Evolutionary conservation across 176 grass and related monocot species (phyloP).

Genomic region (bread wheat (Triticum aestivum)): DNA sequence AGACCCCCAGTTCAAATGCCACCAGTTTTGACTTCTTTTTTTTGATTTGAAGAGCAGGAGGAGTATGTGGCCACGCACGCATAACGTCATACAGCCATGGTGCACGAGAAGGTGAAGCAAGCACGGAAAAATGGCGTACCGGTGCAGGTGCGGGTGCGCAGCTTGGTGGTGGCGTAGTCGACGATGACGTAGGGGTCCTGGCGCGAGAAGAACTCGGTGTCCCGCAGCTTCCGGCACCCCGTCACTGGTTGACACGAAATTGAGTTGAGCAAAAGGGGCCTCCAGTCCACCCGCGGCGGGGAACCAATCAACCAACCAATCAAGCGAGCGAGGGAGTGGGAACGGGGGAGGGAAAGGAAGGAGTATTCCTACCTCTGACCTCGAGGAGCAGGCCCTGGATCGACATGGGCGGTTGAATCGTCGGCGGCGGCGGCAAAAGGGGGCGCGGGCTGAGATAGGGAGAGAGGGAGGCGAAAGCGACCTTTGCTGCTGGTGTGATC

Average conservation of each 20-base stretch:
- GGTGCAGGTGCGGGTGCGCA: conserved; percentile 79
- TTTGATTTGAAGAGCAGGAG: no score
- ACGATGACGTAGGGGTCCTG: conserved; percentile 90
- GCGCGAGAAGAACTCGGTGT: conserved; percentile 81
- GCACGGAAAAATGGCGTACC: conserved; percentile 26
- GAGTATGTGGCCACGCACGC: no score
- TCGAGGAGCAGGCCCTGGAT: conserved; percentile 78
- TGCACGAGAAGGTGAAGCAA: neutral
- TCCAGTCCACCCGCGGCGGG: no score
- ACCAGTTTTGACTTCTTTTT: neutral
- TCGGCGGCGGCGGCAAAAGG: neutral
- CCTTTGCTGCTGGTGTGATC: no score
- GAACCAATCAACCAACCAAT: no score
- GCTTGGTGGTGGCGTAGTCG: conserved; percentile 72
- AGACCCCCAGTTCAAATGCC: fast-evolving
- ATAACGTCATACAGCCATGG: neutral
- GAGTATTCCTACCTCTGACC: conserved; percentile 50
- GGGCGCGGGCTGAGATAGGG: no score
- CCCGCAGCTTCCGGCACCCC: conserved; percentile 68
- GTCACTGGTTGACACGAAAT: conserved; percentile 32
- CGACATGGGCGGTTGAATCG: conserved; percentile 31
- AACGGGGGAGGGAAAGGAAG: no score
- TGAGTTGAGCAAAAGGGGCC: neutral
- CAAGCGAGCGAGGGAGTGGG: no score
- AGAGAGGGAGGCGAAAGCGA: no score